Percentiles rank a stretch among this genome's conserved stretches.
Conservation (phyloP, 768 basidiomycete species). For the Coprinopsis sp. region DNA sequence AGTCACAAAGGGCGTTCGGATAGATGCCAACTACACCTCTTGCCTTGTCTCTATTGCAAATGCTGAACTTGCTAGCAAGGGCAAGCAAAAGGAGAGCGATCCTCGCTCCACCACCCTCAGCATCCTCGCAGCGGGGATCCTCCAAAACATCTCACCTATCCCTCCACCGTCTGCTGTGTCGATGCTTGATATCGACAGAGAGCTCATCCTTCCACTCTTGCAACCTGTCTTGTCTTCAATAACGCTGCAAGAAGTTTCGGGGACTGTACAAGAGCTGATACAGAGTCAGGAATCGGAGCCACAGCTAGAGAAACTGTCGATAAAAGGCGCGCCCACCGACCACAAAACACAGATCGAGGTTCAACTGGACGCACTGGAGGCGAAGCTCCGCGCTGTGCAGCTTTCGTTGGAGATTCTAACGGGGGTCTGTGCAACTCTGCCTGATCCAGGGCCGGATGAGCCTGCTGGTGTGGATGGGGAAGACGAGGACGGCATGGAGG, state of each 20-base stretch:
- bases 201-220: conserved; percentile 67
- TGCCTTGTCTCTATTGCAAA: conserved; percentile 63
- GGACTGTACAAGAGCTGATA: conserved; percentile 47
- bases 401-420: conserved; percentile 87
- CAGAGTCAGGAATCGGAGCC: conserved; percentile 50
- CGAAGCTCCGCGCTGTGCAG: conserved; percentile 65
- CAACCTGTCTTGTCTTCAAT: conserved; percentile 60
- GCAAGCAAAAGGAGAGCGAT: conserved; percentile 42
- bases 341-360: conserved; percentile 65
- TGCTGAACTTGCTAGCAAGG: conserved; percentile 26
- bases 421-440: conserved; percentile 80
- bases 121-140: conserved; percentile 69
- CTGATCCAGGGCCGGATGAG: conserved; percentile 47
- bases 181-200: conserved; percentile 63
- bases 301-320: conserved; percentile 49
- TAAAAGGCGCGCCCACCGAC: conserved; percentile 69
- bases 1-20: conserved; percentile 59
- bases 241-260: conserved; percentile 47
- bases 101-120: conserved; percentile 50
- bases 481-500: conserved; percentile 26
- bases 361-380: conserved; percentile 71
- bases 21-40: conserved; percentile 55
- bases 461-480: conserved; percentile 35
- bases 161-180: conserved; percentile 63
- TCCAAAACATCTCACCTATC: conserved; percentile 73